phyloP scores from a whole-genome alignment of 2,329 filamentous ascomycete genomes.

The Sordariomycetes sp. region DNA sequence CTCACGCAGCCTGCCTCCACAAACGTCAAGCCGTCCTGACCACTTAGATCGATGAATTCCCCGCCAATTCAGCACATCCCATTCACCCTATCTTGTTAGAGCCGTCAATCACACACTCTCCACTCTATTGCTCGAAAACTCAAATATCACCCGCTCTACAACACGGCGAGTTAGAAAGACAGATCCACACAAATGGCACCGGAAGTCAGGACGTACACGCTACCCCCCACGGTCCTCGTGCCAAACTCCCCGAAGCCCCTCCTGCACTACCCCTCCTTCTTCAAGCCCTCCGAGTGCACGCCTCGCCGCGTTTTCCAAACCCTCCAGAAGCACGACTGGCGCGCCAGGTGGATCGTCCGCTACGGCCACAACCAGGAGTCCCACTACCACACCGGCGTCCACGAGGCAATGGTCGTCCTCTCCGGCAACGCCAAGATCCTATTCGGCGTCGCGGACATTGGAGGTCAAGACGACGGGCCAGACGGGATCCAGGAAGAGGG shows the following conservation, averaged over 20 bases:
- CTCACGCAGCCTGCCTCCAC: too few relatives aligned
- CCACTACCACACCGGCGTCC: slow-evolving; percentile 41
- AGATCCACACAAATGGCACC: neutral
- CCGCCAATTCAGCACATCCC: neutral
- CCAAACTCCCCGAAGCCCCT: slow-evolving; percentile 38
- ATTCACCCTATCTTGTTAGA: neutral
- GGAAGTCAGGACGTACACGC: slow-evolving; percentile 20
- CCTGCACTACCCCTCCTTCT: slow-evolving; percentile 33
- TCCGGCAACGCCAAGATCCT: slow-evolving; percentile 37
- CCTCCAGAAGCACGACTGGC: slow-evolving; percentile 35
- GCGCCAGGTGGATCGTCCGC: slow-evolving; percentile 40
- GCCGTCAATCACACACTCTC: too few relatives aligned
- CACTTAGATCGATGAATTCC: too few relatives aligned
- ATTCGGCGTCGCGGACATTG: slow-evolving; percentile 38
- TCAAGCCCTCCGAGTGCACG: slow-evolving; percentile 15
- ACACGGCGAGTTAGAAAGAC: too few relatives aligned
- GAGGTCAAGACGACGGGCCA: slow-evolving; percentile 22
- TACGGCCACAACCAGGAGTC: slow-evolving; percentile 40
- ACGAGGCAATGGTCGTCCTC: slow-evolving; percentile 45
- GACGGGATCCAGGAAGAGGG: slow-evolving; percentile 28
- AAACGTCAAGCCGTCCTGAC: too few relatives aligned
- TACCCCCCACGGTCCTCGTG: slow-evolving; percentile 28
- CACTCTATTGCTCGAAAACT: neutral
- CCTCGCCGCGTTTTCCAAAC: slow-evolving; percentile 27
- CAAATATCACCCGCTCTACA: neutral